Conservation (phyloP, 1,284 basidiomycete species). For the Cutaneotrichosporon dermatis region DNA sequence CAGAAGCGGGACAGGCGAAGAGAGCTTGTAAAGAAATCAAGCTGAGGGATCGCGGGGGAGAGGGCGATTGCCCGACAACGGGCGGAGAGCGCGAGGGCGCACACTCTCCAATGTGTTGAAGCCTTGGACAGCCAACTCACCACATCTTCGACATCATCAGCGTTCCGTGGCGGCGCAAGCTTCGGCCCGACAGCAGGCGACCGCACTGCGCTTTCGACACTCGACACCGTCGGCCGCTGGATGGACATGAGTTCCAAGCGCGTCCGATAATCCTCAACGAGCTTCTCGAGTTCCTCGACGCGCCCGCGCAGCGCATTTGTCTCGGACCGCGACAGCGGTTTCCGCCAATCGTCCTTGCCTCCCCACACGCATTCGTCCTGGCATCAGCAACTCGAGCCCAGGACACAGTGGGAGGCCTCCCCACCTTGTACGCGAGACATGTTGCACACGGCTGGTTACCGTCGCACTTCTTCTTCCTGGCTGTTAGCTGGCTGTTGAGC, state of each 20-base stretch:
- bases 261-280: background rate
- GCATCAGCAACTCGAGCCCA: background rate
- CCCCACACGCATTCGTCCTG: constrained; percentile 37
- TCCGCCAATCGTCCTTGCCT: constrained; percentile 27
- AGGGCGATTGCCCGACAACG: no score
- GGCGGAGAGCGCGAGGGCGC: no score
- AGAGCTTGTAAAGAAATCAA: background rate
- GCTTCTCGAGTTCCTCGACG: constrained; percentile 26
- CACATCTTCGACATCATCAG: constrained; percentile 7
- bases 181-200: background rate
- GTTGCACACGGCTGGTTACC: constrained; percentile 38
- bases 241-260: constrained; percentile 1
- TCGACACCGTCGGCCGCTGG: background rate
- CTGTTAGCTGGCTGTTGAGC: no score
- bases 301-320: constrained; percentile 29
- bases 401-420: background rate
- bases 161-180: background rate
- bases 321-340: constrained; percentile 26
- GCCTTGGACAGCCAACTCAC: background rate
- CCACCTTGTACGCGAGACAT: constrained; percentile 35
- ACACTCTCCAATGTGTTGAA: no score
- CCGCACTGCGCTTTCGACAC: background rate
- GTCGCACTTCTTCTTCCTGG: constrained; percentile 40
- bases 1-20: background rate
- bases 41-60: no score